Evolutionary conservation across 2,329 filamentous ascomycete genomes (phyloP).

Genomic region (Colletotrichum sp.): DNA sequence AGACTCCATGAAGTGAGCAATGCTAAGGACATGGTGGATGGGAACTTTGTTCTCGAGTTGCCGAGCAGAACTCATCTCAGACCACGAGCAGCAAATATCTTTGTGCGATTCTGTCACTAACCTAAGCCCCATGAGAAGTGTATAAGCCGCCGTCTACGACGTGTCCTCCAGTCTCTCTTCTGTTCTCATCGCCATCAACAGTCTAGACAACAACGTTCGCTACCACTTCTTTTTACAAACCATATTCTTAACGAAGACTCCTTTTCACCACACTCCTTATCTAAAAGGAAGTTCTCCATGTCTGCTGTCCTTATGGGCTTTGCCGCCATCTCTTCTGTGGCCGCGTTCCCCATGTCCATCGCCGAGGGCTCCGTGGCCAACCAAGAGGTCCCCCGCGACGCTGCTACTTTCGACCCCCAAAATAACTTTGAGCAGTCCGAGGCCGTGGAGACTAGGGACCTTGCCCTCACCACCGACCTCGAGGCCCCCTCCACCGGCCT

Average conservation of each 20-base stretch:
- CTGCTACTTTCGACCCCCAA: accelerated
- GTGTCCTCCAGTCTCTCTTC: accelerated
- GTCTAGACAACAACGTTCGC: neutral
- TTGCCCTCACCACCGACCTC: neutral
- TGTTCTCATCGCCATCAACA: neutral
- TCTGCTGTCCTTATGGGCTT: neutral
- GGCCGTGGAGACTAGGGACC: neutral
- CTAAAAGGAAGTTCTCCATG: neutral
- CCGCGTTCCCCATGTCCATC: neutral
- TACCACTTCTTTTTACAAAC: neutral
- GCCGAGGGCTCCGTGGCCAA: neutral
- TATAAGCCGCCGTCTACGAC: neutral
- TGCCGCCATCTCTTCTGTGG: neutral
- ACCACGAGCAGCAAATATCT: neutral
- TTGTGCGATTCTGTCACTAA: accelerated
- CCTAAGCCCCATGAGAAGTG: accelerated
- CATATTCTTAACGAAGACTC: neutral
- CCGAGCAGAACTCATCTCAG: neutral
- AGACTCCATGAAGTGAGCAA: neutral
- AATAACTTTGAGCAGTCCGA: accelerated
- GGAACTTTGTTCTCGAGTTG: neutral
- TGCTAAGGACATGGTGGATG: neutral
- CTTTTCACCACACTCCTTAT: neutral
- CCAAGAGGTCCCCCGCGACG: accelerated
- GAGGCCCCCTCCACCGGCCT: neutral